Evolutionary conservation across 1,139 yeast genomes (phyloP), one percentile per base, ranked within the genome.

Genomic region (Debaryomycetaceae sp.): DNA sequence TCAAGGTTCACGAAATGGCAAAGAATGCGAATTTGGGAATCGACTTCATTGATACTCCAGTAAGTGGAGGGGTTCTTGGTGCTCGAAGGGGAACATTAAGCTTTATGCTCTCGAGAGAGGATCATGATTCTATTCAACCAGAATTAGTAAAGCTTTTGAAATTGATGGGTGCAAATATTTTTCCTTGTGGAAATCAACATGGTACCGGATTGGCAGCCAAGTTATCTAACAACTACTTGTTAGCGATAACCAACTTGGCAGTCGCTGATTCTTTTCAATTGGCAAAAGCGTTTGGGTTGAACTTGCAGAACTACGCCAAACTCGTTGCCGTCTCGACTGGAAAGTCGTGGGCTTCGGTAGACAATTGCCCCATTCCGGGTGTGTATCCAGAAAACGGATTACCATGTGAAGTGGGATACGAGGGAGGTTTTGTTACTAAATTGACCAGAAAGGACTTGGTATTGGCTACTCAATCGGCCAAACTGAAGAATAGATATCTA

Each of bases 121-220:
- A 55, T 35, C 57, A 56, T 17, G 64, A 59, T 9, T 56, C 60
- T 22, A 58, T 71, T 17, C 46, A 65, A 1, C 66, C 70, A 6
- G 45, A 51, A 0, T 60, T 72, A 46, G 51, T 49, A 8, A 49
- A 45, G 6, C 59, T 75, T 33, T 65, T 80, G 49, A 56, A 62
- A 39, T 66, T 63, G 47, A 80, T 80, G 85, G 85, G 85, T 20
- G 62, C 65, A 37, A 72, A 75, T 45, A 65, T 79, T 39, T 76
- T 80, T 58, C 76, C 81, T 14, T 78, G 84, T 55, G 85, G 85
- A 20, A 34, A 51, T 11, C 60, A 63, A 31, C 80, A 78, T 45
- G 84, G 85, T 11, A 57, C 79, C 2, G 85, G 85, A 1, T 68
- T 80, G 47, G 81, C 82, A 35, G 85, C 85, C 11, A 80, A 80